Evolutionary conservation across 1,139 yeast species (phyloP).

Genomic region (Taphrina deformans): DNA sequence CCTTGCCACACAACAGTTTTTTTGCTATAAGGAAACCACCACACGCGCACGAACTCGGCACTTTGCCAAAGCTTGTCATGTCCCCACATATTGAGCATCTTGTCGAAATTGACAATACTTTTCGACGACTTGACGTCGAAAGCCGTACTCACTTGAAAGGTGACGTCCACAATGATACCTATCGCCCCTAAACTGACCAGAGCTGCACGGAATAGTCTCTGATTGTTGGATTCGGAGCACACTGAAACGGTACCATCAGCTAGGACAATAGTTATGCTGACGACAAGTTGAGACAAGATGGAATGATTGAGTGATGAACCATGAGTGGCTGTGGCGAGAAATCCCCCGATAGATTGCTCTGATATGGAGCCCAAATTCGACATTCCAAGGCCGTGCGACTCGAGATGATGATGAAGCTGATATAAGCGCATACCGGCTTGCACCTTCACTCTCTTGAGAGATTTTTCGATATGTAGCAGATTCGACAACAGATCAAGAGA

Average conservation of each 20-base stretch:
- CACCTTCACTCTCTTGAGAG: constrained; percentile 69
- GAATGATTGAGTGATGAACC: constrained; percentile 95
- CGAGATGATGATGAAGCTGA: constrained; percentile 69
- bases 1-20: constrained; percentile 92
- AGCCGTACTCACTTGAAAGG: constrained; percentile 77
- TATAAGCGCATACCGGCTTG: constrained; percentile 88
- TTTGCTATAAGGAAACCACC: constrained; percentile 97
- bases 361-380: constrained; percentile 93
- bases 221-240: constrained; percentile 68
- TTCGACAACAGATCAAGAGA: constrained; percentile 73
- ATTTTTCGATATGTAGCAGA: constrained; percentile 52
- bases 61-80: constrained; percentile 67
- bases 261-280: constrained; percentile 67
- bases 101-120: constrained; percentile 75
- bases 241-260: constrained; percentile 68
- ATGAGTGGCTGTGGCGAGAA: constrained; percentile 94
- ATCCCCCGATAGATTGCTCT: constrained; percentile 91
- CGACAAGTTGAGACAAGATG: constrained; percentile 82
- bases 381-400: constrained; percentile 66
- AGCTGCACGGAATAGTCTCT: constrained; percentile 79
- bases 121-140: constrained; percentile 79
- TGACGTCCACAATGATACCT: constrained; percentile 86
- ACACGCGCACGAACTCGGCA: constrained; percentile 84
- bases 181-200: constrained; percentile 83
- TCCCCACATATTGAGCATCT: constrained; percentile 67